These are phyloP conservation scores for Asclepias syriaca DNA, from an alignment of 257 asterid genomes.

Conservation along the genomic window DNA sequence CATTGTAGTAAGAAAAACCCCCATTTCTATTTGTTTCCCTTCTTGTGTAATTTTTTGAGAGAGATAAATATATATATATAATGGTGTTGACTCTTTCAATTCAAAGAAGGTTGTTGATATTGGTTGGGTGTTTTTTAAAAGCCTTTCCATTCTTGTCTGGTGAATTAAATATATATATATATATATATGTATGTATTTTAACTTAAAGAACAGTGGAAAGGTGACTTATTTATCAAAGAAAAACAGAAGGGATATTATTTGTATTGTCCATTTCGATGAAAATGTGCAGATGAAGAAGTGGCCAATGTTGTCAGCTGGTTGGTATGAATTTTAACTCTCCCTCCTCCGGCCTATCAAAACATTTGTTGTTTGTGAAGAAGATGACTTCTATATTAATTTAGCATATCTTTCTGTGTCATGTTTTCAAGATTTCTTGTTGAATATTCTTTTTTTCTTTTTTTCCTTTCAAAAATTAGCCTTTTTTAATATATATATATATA, in stretches of 20 bases:
- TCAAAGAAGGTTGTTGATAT: slow-evolving; percentile 20
- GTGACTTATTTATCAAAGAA: not conserved
- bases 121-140: not conserved
- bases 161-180: not conserved
- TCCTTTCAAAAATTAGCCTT: no score
- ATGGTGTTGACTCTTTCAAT: slow-evolving; percentile 18
- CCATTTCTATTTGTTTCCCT: not conserved
- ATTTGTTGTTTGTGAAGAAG: not conserved
- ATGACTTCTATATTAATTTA: not conserved
- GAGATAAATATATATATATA: not conserved
- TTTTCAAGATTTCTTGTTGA: not conserved
- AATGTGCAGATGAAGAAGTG: not conserved
- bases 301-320: not conserved
- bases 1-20: not conserved
- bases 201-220: not conserved
- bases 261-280: not conserved
- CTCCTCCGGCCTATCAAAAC: not conserved
- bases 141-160: not conserved
- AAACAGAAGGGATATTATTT: not conserved
- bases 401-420: not conserved
- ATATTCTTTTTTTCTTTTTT: not conserved
- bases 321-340: not conserved
- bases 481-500: no score
- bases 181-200: no score
- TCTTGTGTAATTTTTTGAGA: not conserved